phyloP scores from a whole-genome alignment of 2,329 filamentous ascomycete species.

The Salinomyces thailandicus region DNA sequence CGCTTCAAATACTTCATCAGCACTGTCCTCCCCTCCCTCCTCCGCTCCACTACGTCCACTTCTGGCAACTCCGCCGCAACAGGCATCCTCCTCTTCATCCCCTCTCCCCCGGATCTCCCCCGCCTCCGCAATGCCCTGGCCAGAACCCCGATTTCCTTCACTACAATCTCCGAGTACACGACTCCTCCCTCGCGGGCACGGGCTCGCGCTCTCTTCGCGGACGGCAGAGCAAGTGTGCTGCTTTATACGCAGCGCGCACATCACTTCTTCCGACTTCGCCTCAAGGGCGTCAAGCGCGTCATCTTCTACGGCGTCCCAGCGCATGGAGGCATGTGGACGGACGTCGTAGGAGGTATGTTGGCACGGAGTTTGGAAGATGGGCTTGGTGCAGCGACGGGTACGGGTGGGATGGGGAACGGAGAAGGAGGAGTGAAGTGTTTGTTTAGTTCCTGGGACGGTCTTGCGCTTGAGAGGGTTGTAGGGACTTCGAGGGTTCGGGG shows the following conservation, averaged over 20 bases:
- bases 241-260: constrained; percentile 94
- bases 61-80: constrained; percentile 23
- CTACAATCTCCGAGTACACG: constrained; percentile 80
- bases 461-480: constrained; percentile 81
- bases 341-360: constrained; percentile 61
- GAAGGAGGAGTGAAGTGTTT: constrained; percentile 43
- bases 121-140: constrained; percentile 87
- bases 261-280: constrained; percentile 80
- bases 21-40: constrained; percentile 64
- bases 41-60: constrained; percentile 54
- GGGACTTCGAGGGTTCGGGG: constrained; percentile 69
- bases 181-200: constrained; percentile 67
- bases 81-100: constrained; percentile 75
- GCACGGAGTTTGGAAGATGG: not conserved
- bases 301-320: constrained; percentile 86
- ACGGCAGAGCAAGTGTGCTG: constrained; percentile 68
- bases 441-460: constrained; percentile 81
- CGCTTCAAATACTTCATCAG: constrained; percentile 86
- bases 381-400: constrained; percentile 39
- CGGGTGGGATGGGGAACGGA: constrained; percentile 47
- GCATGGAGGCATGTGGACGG: constrained; percentile 70
- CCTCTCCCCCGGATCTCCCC: constrained; percentile 90
- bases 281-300: constrained; percentile 73
- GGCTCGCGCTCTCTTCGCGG: constrained; percentile 77
- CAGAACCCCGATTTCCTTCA: constrained; percentile 60